These are phyloP conservation scores for Nakazawaea populi DNA, from an alignment of 805 yeast genomes.

Conservation along the genomic window DNA sequence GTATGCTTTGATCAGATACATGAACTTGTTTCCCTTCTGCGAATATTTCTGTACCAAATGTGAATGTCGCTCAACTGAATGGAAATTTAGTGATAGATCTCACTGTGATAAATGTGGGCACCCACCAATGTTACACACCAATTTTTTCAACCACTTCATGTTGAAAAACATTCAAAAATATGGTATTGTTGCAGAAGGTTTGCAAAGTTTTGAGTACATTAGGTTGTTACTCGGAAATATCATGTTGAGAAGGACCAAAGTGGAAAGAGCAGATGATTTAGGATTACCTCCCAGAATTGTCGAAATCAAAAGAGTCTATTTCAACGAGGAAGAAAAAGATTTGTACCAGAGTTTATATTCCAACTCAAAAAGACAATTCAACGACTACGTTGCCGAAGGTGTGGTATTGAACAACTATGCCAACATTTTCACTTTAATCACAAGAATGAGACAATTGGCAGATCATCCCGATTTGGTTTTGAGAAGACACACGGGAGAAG, in stretches of 20 bases:
- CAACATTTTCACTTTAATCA: constrained; percentile 89
- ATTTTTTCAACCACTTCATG: constrained; percentile 93
- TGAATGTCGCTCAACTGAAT: constrained; percentile 72
- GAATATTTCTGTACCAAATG: constrained; percentile 92
- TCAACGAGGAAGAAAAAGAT: constrained; percentile 94
- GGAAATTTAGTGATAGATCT: constrained; percentile 81
- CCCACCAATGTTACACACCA: constrained; percentile 91
- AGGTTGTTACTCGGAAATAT: constrained; percentile 69
- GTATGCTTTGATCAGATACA: constrained; percentile 83
- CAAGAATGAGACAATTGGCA: constrained; percentile 96
- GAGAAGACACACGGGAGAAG: constrained; percentile 49
- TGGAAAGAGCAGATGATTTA: constrained; percentile 94
- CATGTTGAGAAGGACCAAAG: constrained; percentile 91
- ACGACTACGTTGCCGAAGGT: constrained; percentile 92
- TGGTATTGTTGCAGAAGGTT: constrained; percentile 80
- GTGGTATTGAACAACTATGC: constrained; percentile 96
- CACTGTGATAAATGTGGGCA: constrained; percentile 87
- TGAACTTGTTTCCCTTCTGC: constrained; percentile 81
- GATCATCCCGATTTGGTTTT: constrained; percentile 97
- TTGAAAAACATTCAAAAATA: constrained; percentile 86
- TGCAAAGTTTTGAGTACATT: constrained; percentile 68
- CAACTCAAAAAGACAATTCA: constrained; percentile 81
- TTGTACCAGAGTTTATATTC: constrained; percentile 82
- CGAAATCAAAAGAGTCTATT: constrained; percentile 77
- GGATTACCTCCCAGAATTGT: constrained; percentile 97